phyloP scores from a whole-genome alignment of 305 asterid genomes.

The Fraxinus ornus region DNA sequence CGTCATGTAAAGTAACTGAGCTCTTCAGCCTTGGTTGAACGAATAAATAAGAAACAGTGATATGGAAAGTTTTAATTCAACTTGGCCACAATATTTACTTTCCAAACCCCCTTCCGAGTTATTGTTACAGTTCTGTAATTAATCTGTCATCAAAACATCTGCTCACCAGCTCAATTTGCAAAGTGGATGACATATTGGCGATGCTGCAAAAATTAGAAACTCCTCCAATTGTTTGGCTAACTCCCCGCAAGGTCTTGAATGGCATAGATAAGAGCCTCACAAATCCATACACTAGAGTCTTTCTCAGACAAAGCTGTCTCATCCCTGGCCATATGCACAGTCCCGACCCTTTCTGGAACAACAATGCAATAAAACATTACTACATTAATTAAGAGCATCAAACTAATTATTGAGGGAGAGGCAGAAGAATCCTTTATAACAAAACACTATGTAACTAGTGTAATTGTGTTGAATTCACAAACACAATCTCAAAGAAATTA shows the following conservation, averaged over 20 bases:
- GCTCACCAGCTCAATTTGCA: conserved; percentile 92
- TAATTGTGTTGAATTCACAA: not conserved
- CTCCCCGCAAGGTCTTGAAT: conserved; percentile 78
- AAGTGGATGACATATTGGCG: conserved; percentile 57
- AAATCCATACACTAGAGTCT: conserved; percentile 74
- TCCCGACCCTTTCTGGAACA: conserved; percentile 61
- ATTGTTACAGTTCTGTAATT: not conserved
- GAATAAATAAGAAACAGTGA: not conserved
- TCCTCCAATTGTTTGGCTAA: conserved; percentile 66
- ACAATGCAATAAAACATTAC: conserved; percentile 6
- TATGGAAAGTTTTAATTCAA: not conserved
- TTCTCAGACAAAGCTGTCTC: conserved; percentile 80
- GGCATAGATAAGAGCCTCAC: conserved; percentile 83
- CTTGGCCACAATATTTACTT: not conserved
- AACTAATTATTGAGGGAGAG: not conserved
- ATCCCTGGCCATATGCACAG: conserved; percentile 87
- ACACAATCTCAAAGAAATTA: not conserved
- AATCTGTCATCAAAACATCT: not conserved
- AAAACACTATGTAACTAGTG: not conserved
- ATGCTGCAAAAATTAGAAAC: conserved; percentile 85
- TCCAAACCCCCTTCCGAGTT: not conserved
- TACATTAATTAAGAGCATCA: conserved; percentile 3
- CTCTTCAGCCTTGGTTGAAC: not conserved
- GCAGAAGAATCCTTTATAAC: not conserved
- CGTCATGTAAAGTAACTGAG: not conserved